Base-by-base conservation (phyloP, 768 basidiomycete species). In the Favolaschia claudopus region DNA sequence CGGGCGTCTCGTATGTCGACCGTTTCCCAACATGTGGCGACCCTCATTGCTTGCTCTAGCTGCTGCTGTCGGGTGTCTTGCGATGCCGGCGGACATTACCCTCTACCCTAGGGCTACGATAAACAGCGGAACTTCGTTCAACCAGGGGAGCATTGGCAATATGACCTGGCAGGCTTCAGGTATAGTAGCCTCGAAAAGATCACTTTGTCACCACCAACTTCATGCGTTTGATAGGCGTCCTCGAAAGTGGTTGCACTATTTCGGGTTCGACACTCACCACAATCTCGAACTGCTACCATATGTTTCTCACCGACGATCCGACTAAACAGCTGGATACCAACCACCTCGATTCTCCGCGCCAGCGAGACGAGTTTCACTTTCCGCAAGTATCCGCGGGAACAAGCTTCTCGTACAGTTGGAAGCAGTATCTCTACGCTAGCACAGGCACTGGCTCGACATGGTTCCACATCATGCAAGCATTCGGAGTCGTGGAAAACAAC, bases 381-480 rank as follows among this genome's bases (percentile, higher is more conserved):
- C 58, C 62, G 1, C 57, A 55, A 25, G 20, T 46, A 2, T 29
- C 45, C 1, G 65, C 59, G 17, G 65, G 65, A 2, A 42, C 39
- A 22, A 10, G 55, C 24, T 62, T 57, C 54, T 40, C 65, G 29
- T 64, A 68, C 60, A 56, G 58, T 7, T 68, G 67, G 67, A 56
- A 60, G 50, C 62, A 63, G 22, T 66, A 68, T 36, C 46, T 68
- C 5, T 61, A 63, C 29, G 29, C 64, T 14, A 57, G 63, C 33
- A 60, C 55, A 17, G 71, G 69, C 19, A 73, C 69, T 36, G 31
- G 68, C 25, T 47, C 63, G 37, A 60, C 64, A 36, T 63, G 46
- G 45, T 60, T 62, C 74, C 50, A 75, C 71, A 28, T 72, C 39
- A 60, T 55, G 62, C 59, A 67, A 58, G 62, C 38, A 24, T 67